Percentiles rank a stretch among this genome's conserved stretches.
phyloP scores from a whole-genome alignment of 2,329 filamentous ascomycete genomes.

The Colletotrichum lentis region DNA sequence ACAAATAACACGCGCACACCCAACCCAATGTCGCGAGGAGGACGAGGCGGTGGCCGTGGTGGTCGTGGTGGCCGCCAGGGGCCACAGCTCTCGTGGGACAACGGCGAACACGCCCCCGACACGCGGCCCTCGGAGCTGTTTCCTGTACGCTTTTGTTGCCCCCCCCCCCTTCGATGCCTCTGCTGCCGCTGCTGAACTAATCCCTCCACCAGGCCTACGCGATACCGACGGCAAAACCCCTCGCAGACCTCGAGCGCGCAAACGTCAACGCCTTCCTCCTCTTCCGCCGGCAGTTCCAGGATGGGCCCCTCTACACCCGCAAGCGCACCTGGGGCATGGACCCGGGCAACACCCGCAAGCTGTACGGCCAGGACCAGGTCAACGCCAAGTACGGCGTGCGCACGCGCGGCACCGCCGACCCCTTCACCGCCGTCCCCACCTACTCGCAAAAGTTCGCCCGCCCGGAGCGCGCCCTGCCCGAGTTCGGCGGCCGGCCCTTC shows the following conservation, averaged over 20 bases:
- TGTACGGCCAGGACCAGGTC: constrained; percentile 66
- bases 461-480: constrained; percentile 61
- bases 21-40: constrained; percentile 60
- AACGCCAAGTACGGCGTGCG: constrained; percentile 64
- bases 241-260: constrained; percentile 55
- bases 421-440: constrained; percentile 66
- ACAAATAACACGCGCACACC: background rate
- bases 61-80: constrained; percentile 58
- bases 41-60: constrained; percentile 60
- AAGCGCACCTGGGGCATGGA: constrained; percentile 49
- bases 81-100: constrained; percentile 61
- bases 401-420: constrained; percentile 64
- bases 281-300: constrained; percentile 65
- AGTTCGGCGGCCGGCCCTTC: constrained; percentile 60
- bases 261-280: constrained; percentile 62
- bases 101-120: constrained; percentile 60
- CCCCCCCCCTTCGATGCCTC: background rate
- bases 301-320: constrained; percentile 65
- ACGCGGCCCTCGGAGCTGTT: constrained; percentile 67
- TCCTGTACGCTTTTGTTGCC: constrained; percentile 52
- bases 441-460: constrained; percentile 65
- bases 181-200: background rate
- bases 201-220: constrained; percentile 55
- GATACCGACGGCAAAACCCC: constrained; percentile 56
- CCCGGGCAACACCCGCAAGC: constrained; percentile 51